Conservation (phyloP, 768 basidiomycete species). For the Melanogaster broomeanus region DNA sequence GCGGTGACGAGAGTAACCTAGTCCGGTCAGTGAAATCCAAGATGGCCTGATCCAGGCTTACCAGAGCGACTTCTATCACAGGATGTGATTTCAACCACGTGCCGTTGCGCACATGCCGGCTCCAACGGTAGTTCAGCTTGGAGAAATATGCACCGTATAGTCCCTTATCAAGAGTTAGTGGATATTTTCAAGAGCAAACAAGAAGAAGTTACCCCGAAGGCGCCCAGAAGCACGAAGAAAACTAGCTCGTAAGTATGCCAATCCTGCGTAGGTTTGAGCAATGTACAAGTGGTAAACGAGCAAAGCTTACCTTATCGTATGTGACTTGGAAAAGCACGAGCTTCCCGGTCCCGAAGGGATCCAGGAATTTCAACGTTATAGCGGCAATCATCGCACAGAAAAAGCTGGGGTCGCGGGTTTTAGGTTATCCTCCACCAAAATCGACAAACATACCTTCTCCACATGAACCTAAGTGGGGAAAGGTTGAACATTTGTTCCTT, state of each 20-base stretch:
- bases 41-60: constrained; percentile 37
- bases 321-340: constrained; percentile 90
- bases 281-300: neutral
- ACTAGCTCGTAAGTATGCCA: constrained; percentile 91
- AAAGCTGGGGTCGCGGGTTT: constrained; percentile 58
- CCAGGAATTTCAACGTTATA: constrained; percentile 87
- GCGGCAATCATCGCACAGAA: constrained; percentile 99
- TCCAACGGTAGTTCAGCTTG: constrained; percentile 89
- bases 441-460: constrained; percentile 69
- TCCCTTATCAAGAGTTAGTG: constrained; percentile 51
- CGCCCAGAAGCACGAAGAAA: constrained; percentile 82
- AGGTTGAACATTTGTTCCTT: constrained; percentile 2
- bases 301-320: constrained; percentile 67
- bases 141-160: constrained; percentile 94
- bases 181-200: neutral
- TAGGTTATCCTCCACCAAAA: neutral
- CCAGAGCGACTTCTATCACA: constrained; percentile 78
- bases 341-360: constrained; percentile 96
- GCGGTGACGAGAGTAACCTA: constrained; percentile 83
- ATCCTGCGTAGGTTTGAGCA: constrained; percentile 51
- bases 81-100: constrained; percentile 84
- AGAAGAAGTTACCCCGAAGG: constrained; percentile 71
- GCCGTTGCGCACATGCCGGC: constrained; percentile 74
- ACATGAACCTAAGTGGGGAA: constrained; percentile 67
- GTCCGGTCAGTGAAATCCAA: constrained; percentile 10